Evolutionary conservation across 768 basidiomycete species (phyloP).

Genomic region (Rhodotorula kratochvilovae): DNA sequence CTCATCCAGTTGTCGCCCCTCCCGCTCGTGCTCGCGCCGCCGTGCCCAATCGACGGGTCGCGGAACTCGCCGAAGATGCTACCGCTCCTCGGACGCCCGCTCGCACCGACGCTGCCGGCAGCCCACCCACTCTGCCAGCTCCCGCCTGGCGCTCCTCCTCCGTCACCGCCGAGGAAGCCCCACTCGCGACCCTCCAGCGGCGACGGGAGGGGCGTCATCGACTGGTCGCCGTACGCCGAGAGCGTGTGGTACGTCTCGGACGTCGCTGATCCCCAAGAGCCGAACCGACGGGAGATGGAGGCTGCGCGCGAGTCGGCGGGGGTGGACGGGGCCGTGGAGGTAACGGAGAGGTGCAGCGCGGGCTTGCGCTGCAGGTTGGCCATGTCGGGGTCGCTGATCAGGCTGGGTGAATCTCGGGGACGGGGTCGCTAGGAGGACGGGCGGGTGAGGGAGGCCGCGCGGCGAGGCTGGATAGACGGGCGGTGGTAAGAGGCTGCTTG

Average conservation of each 20-base stretch:
- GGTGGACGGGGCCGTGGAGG: background rate
- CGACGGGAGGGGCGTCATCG: constrained; percentile 19
- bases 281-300: constrained; percentile 4
- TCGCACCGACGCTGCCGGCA: background rate
- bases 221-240: background rate
- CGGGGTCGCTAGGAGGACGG: too few species aligned
- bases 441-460: too few species aligned
- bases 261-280: constrained; percentile 27
- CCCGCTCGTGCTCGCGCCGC: background rate
- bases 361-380: constrained; percentile 2
- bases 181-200: constrained; percentile 13
- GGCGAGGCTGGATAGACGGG: too few species aligned
- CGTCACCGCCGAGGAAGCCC: constrained; percentile 10
- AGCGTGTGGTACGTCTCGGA: constrained; percentile 15
- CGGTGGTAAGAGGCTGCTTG: too few species aligned
- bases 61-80: background rate
- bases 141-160: background rate
- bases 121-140: background rate
- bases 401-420: too few species aligned
- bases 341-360: constrained; percentile 10
- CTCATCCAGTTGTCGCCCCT: background rate
- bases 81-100: background rate
- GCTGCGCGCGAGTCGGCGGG: background rate
- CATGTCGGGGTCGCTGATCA: background rate
- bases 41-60: background rate